Evolutionary conservation across 441 rosid genomes (phyloP).

Genomic region (Gossypium armourianum): DNA sequence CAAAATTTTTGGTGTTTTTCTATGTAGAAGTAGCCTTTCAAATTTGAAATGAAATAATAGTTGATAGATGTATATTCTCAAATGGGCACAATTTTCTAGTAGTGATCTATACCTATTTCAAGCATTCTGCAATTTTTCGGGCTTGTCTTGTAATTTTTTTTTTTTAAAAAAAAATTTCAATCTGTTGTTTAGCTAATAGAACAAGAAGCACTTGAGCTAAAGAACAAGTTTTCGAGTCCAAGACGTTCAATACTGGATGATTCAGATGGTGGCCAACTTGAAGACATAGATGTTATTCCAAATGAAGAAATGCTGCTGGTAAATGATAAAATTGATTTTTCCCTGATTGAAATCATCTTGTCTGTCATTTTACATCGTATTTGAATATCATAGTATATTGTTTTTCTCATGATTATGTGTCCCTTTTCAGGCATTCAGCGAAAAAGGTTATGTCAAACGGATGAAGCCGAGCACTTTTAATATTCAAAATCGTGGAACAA

Average conservation of each 20-base stretch:
- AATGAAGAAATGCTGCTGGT: constrained; percentile 92
- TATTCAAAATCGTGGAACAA: constrained; percentile 89
- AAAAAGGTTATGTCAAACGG: constrained; percentile 89
- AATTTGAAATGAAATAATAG: constrained; percentile 5
- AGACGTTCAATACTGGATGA: constrained; percentile 76
- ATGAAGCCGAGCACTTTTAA: constrained; percentile 81
- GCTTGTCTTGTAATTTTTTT: neutral
- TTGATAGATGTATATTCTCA: neutral
- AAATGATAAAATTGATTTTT: constrained; percentile 20
- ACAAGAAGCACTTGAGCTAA: constrained; percentile 74
- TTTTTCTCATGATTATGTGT: constrained; percentile 11
- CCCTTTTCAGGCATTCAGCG: constrained; percentile 69
- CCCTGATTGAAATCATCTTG: neutral
- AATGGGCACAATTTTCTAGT: neutral
- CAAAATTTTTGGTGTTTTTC: neutral
- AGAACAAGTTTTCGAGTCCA: constrained; percentile 58
- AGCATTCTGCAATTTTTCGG: neutral
- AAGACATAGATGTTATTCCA: constrained; percentile 83
- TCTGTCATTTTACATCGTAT: neutral
- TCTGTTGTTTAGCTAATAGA: constrained; percentile 48
- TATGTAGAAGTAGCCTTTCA: neutral
- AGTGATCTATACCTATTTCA: neutral
- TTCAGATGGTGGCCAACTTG: constrained; percentile 69
- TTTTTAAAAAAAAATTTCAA: neutral
- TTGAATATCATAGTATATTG: neutral